Evolutionary conservation across 2,329 filamentous ascomycete species (phyloP), one percentile per base, ranked within the genome.

Genomic region (Aulographum hederae): DNA sequence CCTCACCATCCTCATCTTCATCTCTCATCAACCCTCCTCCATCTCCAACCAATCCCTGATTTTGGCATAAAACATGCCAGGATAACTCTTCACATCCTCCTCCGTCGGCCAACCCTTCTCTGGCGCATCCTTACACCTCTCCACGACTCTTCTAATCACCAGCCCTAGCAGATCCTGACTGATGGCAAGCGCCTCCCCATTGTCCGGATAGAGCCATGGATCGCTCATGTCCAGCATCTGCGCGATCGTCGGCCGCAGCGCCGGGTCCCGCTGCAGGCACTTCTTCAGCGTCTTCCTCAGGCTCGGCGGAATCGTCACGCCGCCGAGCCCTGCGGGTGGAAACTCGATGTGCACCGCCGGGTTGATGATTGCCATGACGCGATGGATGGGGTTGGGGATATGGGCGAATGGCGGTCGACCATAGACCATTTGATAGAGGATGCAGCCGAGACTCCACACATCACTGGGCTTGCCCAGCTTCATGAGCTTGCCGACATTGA

Each of bases 401-500:
- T 95, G 85, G 11, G 77, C 84, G 47, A 98, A 98, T 0, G 89
- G 89, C 3, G 82, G 78, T n/a, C 77, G 67, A n/a, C 89, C 89
- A 48, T 98, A 98, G 1, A 86, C 80, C 79, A 98, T 91, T 50
- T 95, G 86, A 57, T 92, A 98, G 11, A 98, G 62, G 38, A 98
- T 95, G 48, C 89, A 98, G 13, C 89, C 89, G 11, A 98, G 57
- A 50, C 78, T 86, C 89, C 89, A 98, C 13, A 98, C 75, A 51
- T 98, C 89, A 42, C 78, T 89, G 5, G 89, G 81, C 47, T 95
- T 95, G 37, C 89, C 91, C 5, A 98, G 65, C 51, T 93, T 93
- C 74, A 94, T 89, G 37, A 94, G 65, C 51, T 85, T 91, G 11
- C 71, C 65, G 15, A 56, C 56, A 49, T 32, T 56, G 6, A 31